Percentiles rank a stretch among this genome's conserved stretches.
Conservation (phyloP, 768 basidiomycete species). For the Pseudohyphozyma bogoriensis region DNA sequence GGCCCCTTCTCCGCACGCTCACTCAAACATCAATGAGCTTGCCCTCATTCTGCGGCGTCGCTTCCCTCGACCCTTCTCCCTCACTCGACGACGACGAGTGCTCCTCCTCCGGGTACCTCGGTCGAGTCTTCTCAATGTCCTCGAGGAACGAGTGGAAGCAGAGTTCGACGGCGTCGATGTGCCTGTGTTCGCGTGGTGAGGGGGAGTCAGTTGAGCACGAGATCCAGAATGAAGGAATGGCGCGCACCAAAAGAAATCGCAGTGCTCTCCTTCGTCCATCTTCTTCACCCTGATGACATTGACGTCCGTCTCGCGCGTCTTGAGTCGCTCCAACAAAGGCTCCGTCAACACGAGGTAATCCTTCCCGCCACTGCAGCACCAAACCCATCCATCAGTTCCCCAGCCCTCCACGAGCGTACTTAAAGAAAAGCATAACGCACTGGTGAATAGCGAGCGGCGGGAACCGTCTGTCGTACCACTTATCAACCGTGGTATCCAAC, state of each 20-base stretch:
- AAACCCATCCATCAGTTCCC: not conserved
- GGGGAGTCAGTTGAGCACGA: slow-evolving; percentile 20
- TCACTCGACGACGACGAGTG: not conserved
- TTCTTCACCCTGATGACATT: slow-evolving; percentile 42
- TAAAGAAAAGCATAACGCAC: not conserved
- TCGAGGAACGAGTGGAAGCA: slow-evolving; percentile 34
- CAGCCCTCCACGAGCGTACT: too few species aligned
- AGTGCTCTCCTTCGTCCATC: slow-evolving; percentile 42
- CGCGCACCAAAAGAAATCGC: slow-evolving; percentile 35
- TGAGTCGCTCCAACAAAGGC: slow-evolving; percentile 43
- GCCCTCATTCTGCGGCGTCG: not conserved
- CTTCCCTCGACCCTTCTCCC: not conserved
- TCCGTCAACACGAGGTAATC: slow-evolving; percentile 44
- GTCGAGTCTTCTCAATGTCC: slow-evolving; percentile 42
- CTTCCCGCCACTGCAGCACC: slow-evolving; percentile 38
- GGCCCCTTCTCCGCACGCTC: too few species aligned
- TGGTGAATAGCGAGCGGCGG: slow-evolving; percentile 42
- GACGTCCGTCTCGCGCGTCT: slow-evolving; percentile 42
- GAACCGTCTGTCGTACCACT: slow-evolving; percentile 45
- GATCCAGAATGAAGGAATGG: not conserved
- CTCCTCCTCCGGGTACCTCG: slow-evolving; percentile 30
- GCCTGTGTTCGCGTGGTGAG: slow-evolving; percentile 30
- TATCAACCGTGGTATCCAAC: slow-evolving; percentile 38
- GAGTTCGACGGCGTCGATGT: slow-evolving; percentile 46
- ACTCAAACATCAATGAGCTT: not conserved